These are phyloP conservation scores for Rhizopogon rudus DNA, from an alignment of 768 basidiomycete genomes.

Conservation along the genomic window DNA sequence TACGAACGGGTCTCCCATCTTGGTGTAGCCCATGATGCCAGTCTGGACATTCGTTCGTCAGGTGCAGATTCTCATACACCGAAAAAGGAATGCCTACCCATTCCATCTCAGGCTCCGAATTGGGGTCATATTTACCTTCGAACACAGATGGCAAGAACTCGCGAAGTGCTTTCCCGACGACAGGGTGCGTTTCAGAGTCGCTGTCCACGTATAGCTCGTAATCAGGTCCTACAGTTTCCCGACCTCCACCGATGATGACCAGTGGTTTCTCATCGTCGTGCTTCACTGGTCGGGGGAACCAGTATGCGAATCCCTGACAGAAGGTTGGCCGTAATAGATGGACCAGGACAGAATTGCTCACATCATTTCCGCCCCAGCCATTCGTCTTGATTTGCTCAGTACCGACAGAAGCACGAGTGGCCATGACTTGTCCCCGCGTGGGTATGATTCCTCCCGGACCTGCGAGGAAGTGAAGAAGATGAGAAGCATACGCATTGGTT, in stretches of 20 bases:
- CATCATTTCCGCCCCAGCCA: conserved; percentile 43
- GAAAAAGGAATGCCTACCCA: conserved; percentile 53
- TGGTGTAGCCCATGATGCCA: conserved; percentile 79
- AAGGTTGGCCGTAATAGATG: neutral
- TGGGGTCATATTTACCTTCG: conserved; percentile 42
- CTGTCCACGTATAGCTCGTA: conserved; percentile 53
- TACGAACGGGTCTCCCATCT: conserved; percentile 61
- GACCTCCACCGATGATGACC: conserved; percentile 70
- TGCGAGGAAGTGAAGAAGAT: conserved; percentile 67
- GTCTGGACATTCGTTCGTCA: conserved; percentile 39
- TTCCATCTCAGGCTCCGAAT: conserved; percentile 57
- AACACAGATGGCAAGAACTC: conserved; percentile 57
- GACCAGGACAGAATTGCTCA: neutral
- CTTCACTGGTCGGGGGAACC: conserved; percentile 66
- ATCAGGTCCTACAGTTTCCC: conserved; percentile 34
- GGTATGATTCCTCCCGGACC: conserved; percentile 53
- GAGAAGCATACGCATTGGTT: conserved; percentile 79
- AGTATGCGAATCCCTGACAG: conserved; percentile 58
- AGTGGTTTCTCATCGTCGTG: conserved; percentile 37
- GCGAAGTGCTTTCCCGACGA: conserved; percentile 46
- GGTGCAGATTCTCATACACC: neutral
- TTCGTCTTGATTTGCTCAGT: conserved; percentile 34
- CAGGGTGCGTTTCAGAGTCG: conserved; percentile 48
- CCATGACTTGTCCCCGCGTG: conserved; percentile 64
- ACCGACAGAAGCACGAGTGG: conserved; percentile 37